These are phyloP conservation scores for Neurospora sp. DNA, from an alignment of 2,329 filamentous ascomycete species.

Conservation along the genomic window DNA sequence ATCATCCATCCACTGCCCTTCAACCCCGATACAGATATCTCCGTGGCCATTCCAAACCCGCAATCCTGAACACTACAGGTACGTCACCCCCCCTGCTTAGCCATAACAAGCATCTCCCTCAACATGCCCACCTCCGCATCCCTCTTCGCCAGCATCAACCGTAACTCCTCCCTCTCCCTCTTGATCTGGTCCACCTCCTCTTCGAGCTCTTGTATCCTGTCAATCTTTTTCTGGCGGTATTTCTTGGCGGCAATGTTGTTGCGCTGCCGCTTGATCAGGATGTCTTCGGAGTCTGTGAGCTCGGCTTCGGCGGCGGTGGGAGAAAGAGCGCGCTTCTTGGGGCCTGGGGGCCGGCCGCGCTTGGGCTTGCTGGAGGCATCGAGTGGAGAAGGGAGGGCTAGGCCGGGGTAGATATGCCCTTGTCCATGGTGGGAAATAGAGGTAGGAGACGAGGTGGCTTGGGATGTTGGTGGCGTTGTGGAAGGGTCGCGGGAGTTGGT, in stretches of 20 bases:
- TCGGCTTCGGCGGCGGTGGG: slow-evolving; percentile 1
- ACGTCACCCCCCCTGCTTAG: background rate
- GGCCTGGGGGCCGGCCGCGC: slow-evolving; percentile 10
- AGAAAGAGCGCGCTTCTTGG: slow-evolving; percentile 2
- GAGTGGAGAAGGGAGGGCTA: slow-evolving; percentile 6
- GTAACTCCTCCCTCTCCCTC: slow-evolving; percentile 46
- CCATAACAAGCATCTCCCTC: slow-evolving; percentile 29
- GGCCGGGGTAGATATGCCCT: slow-evolving; percentile 6
- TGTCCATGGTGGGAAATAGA: background rate
- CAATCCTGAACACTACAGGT: background rate
- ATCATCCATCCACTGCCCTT: background rate
- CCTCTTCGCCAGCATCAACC: slow-evolving; percentile 43
- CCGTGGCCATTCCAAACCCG: background rate
- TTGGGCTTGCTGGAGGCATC: background rate
- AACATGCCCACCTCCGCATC: slow-evolving; percentile 50
- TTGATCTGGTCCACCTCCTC: slow-evolving; percentile 39
- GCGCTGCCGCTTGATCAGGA: slow-evolving; percentile 40
- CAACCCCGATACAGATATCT: background rate
- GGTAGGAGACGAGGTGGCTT: slow-evolving; percentile 1
- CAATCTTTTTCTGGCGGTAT: slow-evolving; percentile 54
- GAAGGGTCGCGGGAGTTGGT: background rate
- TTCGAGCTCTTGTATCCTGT: slow-evolving; percentile 48
- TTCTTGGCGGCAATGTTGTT: slow-evolving; percentile 54
- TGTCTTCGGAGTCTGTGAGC: slow-evolving; percentile 12
- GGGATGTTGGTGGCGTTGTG: slow-evolving; percentile 1